Evolutionary conservation across 441 rosid species (phyloP), one percentile per base, ranked within the genome.

Genomic region (Jatropha multifida): DNA sequence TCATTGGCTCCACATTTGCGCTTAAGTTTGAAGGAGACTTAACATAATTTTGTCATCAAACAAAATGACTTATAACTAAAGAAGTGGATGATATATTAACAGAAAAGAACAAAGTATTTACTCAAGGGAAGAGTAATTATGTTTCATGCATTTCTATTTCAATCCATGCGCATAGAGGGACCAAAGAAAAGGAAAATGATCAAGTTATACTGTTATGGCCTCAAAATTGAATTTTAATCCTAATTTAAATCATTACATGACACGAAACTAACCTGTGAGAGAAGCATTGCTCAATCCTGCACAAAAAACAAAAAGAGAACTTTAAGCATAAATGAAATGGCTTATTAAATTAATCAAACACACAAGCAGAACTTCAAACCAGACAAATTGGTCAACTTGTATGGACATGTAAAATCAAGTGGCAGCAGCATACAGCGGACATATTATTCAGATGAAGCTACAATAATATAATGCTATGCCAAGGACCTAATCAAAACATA

Each of bases 231-330:
- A 51, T 8, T 62, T 48, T 20, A 64, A 63, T 23, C 10, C 37
- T 17, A 23, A 66, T n/a, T 40, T 46, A 63, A 44, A 18, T 49
- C 1, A 61, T 61, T 40, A 32, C 27, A 41, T 42, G 61, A 79
- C 46, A 73, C 27, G 54, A 69, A 77, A 86, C 92, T 84, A 74
- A 92, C 98, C 97, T 64, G 86, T 56, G 65, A 91, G 85, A 51
- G 98, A 90, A 67, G 82, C 87, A 83, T 94, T 93, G 89, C 82
- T 82, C 68, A 90, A 81, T 74, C 87, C 99, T 94, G 93, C 87
- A 86, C 2, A 2, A 13, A 72, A 4, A 32, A 80, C 59, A 82
- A 72, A 77, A 77, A 3, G 77, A 41, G 4, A 23, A 44, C 40
- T n/a, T 40, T 23, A 10, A 67, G 27, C 9, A 51, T 17, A 64